A percentile compares a stretch with the other conserved stretches of the same genome.
These are phyloP conservation scores for Diospyros lotus DNA, from an alignment of 148 eudicot genomes.

Conservation along the genomic window DNA sequence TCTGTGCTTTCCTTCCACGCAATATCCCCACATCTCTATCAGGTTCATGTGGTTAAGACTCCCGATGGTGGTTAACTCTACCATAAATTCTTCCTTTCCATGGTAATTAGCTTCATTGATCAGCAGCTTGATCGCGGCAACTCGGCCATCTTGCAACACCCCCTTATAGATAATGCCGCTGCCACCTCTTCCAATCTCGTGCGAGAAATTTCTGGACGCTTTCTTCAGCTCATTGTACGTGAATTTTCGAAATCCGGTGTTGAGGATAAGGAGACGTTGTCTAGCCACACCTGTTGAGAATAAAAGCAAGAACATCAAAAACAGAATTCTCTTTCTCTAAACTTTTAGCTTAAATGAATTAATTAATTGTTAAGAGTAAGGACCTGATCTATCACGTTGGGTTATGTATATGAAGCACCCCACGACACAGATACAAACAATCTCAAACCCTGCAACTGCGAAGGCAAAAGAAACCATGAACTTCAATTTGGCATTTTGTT, in stretches of 20 bases:
- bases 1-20: not conserved
- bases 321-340: no score
- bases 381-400: not conserved
- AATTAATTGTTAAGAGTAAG: not conserved
- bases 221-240: constrained; percentile 2
- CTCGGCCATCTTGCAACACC: not conserved
- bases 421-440: constrained; percentile 3
- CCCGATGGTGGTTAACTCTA: not conserved
- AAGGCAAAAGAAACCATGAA: constrained; percentile 20
- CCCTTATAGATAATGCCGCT: not conserved
- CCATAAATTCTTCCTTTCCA: not conserved
- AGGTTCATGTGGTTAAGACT: constrained; percentile 9
- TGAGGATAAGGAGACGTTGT: constrained; percentile 10
- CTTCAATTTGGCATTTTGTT: not conserved
- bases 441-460: constrained; percentile 23
- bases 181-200: constrained; percentile 6
- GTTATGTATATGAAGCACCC: constrained; percentile 8
- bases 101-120: not conserved
- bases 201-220: not conserved
- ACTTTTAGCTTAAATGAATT: no score
- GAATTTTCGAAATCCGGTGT: constrained; percentile 28
- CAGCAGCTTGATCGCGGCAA: not conserved
- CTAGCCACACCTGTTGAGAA: no score
- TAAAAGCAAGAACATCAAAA: no score
- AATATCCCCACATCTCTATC: constrained; percentile 4